Conservation (phyloP, 495 filamentous ascomycete genomes). For the Penicillium canariense region DNA sequence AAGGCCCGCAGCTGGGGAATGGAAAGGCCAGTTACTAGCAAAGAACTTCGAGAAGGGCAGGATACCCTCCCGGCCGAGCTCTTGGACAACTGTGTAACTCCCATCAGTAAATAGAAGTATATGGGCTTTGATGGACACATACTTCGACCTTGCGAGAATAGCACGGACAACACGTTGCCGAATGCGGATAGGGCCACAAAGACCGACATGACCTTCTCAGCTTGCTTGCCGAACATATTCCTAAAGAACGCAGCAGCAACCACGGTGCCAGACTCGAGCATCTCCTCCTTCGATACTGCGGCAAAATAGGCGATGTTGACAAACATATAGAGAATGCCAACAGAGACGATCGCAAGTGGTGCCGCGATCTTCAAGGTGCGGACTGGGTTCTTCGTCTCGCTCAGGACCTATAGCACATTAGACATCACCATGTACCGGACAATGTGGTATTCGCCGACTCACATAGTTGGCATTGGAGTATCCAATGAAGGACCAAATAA, state of each 20-base stretch:
- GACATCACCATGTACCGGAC: neutral
- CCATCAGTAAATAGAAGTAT: conserved; percentile 2
- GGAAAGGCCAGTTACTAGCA: conserved; percentile 63
- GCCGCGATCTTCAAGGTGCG: conserved; percentile 64
- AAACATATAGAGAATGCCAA: conserved; percentile 64
- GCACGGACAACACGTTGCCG: conserved; percentile 67
- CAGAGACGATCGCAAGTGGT: conserved; percentile 57
- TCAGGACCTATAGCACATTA: conserved; percentile 39
- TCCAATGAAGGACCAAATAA: conserved; percentile 67
- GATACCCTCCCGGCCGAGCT: conserved; percentile 64
- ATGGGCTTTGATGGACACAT: conserved; percentile 12
- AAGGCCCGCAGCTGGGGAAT: conserved; percentile 59
- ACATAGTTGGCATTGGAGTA: conserved; percentile 61
- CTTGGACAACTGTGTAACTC: conserved; percentile 49
- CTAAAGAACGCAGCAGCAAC: conserved; percentile 65
- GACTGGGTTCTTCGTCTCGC: conserved; percentile 61
- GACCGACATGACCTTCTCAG: conserved; percentile 60
- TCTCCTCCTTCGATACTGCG: conserved; percentile 61
- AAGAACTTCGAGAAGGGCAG: conserved; percentile 60
- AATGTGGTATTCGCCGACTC: conserved; percentile 1
- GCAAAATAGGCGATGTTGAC: conserved; percentile 73
- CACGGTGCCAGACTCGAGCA: conserved; percentile 56
- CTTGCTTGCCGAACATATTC: conserved; percentile 61
- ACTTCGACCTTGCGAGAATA: conserved; percentile 65
- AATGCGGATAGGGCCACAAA: conserved; percentile 72